phyloP scores from a whole-genome alignment of 2,329 filamentous ascomycete species.

The Diplodia mutila region DNA sequence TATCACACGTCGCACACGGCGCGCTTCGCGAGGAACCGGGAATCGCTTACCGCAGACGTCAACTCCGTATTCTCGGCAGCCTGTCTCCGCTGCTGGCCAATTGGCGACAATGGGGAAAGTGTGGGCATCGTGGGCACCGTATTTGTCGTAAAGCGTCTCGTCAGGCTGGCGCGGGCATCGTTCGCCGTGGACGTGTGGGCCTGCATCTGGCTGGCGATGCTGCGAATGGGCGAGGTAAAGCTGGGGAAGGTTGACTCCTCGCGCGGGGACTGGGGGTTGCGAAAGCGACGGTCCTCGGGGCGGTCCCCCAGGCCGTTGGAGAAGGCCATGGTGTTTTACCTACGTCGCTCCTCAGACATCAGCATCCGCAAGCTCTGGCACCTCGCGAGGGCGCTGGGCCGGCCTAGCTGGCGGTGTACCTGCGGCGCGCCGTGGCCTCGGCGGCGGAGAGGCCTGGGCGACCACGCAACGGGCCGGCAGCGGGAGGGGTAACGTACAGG shows the following conservation, averaged over 20 bases:
- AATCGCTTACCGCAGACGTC: slow-evolving; percentile 55
- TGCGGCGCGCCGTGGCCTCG: slow-evolving; percentile 5
- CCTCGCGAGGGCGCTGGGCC: not conserved
- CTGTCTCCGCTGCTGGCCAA: slow-evolving; percentile 59
- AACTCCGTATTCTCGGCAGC: slow-evolving; percentile 59
- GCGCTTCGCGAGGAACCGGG: not conserved
- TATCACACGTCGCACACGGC: not conserved
- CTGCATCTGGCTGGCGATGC: slow-evolving; percentile 66
- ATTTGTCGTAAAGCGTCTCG: slow-evolving; percentile 89
- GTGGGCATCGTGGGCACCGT: slow-evolving; percentile 80
- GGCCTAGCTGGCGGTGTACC: slow-evolving; percentile 16
- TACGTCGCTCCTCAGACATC: slow-evolving; percentile 15
- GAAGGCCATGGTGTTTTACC: slow-evolving; percentile 60
- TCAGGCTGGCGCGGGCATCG: slow-evolving; percentile 77
- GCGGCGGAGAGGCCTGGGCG: not conserved
- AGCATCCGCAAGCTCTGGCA: slow-evolving; percentile 10
- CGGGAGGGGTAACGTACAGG: slow-evolving; percentile 13
- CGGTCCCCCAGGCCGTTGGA: slow-evolving; percentile 64
- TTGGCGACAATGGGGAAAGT: slow-evolving; percentile 65
- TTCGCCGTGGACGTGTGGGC: slow-evolving; percentile 59
- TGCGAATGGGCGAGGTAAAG: slow-evolving; percentile 70
- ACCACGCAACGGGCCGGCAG: not conserved
- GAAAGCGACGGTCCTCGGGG: slow-evolving; percentile 81
- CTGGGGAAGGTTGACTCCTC: slow-evolving; percentile 74
- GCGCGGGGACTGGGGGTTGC: slow-evolving; percentile 74